Evolutionary conservation across 345 rosid species (phyloP).

Genomic region (Erodium maritimum): DNA sequence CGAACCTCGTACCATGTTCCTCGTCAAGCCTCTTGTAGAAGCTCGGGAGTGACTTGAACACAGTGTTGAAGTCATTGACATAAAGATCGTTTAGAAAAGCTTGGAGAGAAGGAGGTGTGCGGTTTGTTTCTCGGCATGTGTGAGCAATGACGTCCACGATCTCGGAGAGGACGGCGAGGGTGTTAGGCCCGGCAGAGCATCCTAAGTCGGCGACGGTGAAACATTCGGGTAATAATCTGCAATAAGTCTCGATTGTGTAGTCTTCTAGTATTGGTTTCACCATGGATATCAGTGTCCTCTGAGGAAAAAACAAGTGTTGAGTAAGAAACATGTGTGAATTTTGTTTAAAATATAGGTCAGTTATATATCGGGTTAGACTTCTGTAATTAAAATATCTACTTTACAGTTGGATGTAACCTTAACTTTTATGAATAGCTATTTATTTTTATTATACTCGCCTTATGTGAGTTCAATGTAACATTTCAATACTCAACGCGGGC

Average conservation of each 20-base stretch:
- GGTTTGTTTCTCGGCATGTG: conserved; percentile 12
- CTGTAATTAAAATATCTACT: no score
- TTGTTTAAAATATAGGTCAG: no score
- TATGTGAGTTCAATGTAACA: no score
- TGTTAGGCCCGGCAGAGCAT: conserved; percentile 80
- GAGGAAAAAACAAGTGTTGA: not conserved
- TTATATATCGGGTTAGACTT: no score
- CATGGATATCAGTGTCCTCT: conserved; percentile 35
- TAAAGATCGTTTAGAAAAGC: conserved; percentile 45
- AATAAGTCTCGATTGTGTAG: conserved; percentile 24
- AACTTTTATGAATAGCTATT: no score
- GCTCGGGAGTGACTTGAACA: conserved; percentile 27
- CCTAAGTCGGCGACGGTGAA: conserved; percentile 71
- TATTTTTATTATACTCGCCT: no score
- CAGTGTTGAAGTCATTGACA: conserved; percentile 35
- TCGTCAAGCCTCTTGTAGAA: conserved; percentile 12
- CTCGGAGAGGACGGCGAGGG: conserved; percentile 24
- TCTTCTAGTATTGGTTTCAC: conserved; percentile 32
- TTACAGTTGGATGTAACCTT: no score
- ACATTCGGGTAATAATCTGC: conserved; percentile 21
- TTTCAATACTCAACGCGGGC: no score
- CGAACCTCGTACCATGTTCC: conserved; percentile 7
- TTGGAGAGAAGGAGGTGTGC: conserved; percentile 24
- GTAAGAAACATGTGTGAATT: no score
- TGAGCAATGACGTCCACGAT: conserved; percentile 18